Evolutionary conservation across 306 rosid genomes (phyloP), one percentile per base, ranked within the genome.

Genomic region (Sesbania bispinosa): DNA sequence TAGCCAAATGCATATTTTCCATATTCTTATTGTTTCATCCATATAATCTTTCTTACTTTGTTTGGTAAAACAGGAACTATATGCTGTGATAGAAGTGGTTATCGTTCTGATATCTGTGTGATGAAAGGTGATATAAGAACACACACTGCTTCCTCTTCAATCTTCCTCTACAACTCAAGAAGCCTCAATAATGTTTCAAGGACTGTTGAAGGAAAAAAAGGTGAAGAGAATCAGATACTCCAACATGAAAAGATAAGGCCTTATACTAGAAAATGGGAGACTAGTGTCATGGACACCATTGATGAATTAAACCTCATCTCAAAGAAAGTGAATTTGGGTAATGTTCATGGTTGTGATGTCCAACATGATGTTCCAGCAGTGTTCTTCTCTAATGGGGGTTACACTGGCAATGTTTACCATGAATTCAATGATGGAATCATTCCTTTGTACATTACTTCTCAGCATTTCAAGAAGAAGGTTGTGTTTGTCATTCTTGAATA

Each of bases 381-480:
- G 77, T 88, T 95, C 65, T 91, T 95, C 78, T 95, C 99, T 0
- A 95, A 92, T 0, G 99, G 99, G n/a, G 99, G 99, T 14, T 95
- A 95, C 42, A 95, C 99, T 0, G 99, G 99, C 7, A 95, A 95
- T 3, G 91, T 91, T 29, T 95, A 95, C 46, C 99, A 95, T 3
- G 99, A 95, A 70, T 95, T 95, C 88, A 95, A 95, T 16, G 99
- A 95, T 18, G 99, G 99, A 71, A 77, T 95, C 41, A 15, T 95
- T 24, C 99, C 99, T 1, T 57, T 95, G 46, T 95, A 65, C 71
- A 87, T 95, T 19, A 95, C 97, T 13, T 89, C 97, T 3, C 90
- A 89, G 75, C 96, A 76, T 74, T 83, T 90, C 74, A 80, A 88
- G 60, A 95, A 83, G 81, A 87, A 86, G 67, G 99, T 91, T 62